Conservation (phyloP, 2,329 filamentous ascomycete species). For the Tolypocladium capitatum region DNA sequence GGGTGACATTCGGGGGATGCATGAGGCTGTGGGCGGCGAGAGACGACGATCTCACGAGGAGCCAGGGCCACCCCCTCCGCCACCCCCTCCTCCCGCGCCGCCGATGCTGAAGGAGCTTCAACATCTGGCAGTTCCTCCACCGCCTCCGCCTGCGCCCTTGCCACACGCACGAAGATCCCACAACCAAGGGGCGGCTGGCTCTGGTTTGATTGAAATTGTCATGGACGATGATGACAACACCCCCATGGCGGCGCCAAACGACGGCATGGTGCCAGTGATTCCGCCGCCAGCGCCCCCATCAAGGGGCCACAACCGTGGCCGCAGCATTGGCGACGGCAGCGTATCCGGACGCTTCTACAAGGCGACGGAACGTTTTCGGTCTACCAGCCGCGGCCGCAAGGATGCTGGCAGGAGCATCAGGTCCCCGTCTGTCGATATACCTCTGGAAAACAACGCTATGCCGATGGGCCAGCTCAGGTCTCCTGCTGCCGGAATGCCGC, state of each 20-base stretch:
- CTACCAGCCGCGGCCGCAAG: constrained; percentile 42
- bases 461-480: constrained; percentile 16
- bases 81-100: constrained; percentile 32
- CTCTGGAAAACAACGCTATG: constrained; percentile 28
- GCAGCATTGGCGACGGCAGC: constrained; percentile 39
- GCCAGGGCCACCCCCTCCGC: constrained; percentile 35
- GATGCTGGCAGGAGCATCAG: constrained; percentile 16
- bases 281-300: constrained; percentile 30
- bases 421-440: constrained; percentile 17
- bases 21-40: constrained; percentile 27
- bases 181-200: constrained; percentile 32
- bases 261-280: constrained; percentile 30
- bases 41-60: constrained; percentile 38
- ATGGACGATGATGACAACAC: constrained; percentile 44
- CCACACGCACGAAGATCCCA: constrained; percentile 28
- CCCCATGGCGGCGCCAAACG: constrained; percentile 22
- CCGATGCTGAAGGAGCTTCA: constrained; percentile 49
- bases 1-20: constrained; percentile 30
- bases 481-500: constrained; percentile 11
- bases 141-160: constrained; percentile 47
- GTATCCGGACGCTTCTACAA: constrained; percentile 42
- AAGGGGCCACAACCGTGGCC: constrained; percentile 40
- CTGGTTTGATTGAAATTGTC: constrained; percentile 52
- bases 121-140: constrained; percentile 46
- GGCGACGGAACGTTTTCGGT: constrained; percentile 47